A percentile compares a stretch with the other conserved stretches of the same genome.
Evolutionary conservation across 768 basidiomycete genomes (phyloP).

Genomic region (Xerocomellus amylosporus): DNA sequence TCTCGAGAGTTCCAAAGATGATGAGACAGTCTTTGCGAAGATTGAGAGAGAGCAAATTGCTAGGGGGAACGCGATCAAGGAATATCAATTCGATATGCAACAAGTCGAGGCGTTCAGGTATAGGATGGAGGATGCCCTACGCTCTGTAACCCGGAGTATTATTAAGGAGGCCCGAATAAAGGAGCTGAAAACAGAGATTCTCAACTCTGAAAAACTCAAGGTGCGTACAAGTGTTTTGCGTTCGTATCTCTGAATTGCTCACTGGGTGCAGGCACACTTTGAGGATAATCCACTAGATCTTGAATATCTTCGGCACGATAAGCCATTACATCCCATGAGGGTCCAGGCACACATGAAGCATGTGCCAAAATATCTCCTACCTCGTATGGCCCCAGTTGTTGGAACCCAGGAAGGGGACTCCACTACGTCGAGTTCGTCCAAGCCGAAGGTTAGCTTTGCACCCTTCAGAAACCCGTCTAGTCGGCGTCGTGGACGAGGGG

Average conservation of each 20-base stretch:
- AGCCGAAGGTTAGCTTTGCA: slow-evolving; percentile 53
- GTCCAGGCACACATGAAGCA: slow-evolving; percentile 95
- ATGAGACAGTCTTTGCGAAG: slow-evolving; percentile 62
- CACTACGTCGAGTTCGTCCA: slow-evolving; percentile 5
- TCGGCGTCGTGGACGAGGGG: slow-evolving; percentile 52
- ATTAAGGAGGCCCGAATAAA: slow-evolving; percentile 91
- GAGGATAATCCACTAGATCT: slow-evolving; percentile 95
- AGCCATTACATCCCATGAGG: slow-evolving; percentile 85
- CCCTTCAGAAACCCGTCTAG: slow-evolving; percentile 64
- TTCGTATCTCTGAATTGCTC: neutral
- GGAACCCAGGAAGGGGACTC: slow-evolving; percentile 34
- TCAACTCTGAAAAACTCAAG: slow-evolving; percentile 97
- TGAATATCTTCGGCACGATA: slow-evolving; percentile 91
- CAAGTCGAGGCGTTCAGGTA: slow-evolving; percentile 98
- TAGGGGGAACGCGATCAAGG: slow-evolving; percentile 58
- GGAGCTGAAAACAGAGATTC: slow-evolving; percentile 87
- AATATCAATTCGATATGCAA: slow-evolving; percentile 92
- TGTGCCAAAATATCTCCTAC: slow-evolving; percentile 89
- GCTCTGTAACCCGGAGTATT: slow-evolving; percentile 80
- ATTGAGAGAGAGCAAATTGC: slow-evolving; percentile 76
- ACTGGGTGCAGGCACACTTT: slow-evolving; percentile 76
- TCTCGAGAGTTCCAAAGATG: slow-evolving; percentile 65
- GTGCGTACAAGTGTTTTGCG: slow-evolving; percentile 39
- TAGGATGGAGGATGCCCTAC: slow-evolving; percentile 94
- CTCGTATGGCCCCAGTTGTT: slow-evolving; percentile 56